Evolutionary conservation across 306 rosid genomes (phyloP).

Genomic region (Amphicarpaea edgeworthii): DNA sequence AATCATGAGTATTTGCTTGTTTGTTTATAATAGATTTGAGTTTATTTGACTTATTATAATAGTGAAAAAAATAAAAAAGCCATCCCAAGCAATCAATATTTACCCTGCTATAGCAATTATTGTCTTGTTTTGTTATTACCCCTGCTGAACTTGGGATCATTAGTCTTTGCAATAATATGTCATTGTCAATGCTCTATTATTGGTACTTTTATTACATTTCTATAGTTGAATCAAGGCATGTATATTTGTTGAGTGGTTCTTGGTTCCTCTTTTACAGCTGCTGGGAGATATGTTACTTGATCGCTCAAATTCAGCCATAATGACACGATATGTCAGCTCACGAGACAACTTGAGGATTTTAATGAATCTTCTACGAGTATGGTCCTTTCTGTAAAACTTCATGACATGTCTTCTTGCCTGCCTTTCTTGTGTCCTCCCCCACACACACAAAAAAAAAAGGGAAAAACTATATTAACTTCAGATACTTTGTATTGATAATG

Average conservation of each 20-base stretch:
- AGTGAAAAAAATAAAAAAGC: constrained; percentile 20
- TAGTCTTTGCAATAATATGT: neutral
- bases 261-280: constrained; percentile 61
- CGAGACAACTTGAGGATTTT: constrained; percentile 90
- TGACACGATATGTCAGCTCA: constrained; percentile 91
- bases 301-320: constrained; percentile 83
- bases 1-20: constrained; percentile 20
- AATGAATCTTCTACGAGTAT: constrained; percentile 93
- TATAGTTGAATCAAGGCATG: constrained; percentile 21
- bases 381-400: constrained; percentile 46
- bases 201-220: neutral
- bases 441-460: neutral
- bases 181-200: neutral
- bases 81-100: neutral
- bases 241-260: constrained; percentile 42
- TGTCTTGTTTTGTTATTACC: no score
- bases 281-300: constrained; percentile 92
- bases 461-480: neutral
- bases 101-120: no score
- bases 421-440: constrained; percentile 23
- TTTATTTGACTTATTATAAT: constrained; percentile 18
- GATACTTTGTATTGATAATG: neutral
- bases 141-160: no score
- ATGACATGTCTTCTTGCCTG: neutral
- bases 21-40: neutral